These are phyloP conservation scores for Penicillium subrubescens DNA, from an alignment of 495 filamentous ascomycete genomes.

Conservation along the genomic window DNA sequence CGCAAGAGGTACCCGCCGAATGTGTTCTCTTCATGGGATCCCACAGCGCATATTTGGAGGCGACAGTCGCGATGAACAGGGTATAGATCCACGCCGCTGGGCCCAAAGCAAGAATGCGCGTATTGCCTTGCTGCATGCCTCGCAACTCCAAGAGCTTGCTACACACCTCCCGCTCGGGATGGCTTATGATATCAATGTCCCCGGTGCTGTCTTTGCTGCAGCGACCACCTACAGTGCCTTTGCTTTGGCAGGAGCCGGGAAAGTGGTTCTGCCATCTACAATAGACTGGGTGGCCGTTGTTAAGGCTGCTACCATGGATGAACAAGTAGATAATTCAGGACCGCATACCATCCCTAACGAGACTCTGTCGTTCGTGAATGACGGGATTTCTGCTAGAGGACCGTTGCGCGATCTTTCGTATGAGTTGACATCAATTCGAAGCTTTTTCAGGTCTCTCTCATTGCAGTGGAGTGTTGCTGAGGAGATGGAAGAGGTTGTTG, in stretches of 20 bases:
- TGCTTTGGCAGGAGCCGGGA: conserved; percentile 3
- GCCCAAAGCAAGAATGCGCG: conserved; percentile 2
- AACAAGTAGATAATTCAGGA: neutral
- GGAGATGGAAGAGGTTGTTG: conserved; percentile 1
- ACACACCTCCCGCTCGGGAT: neutral
- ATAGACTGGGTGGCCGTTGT: neutral
- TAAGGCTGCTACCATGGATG: neutral
- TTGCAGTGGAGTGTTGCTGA: neutral
- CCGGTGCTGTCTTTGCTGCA: conserved; percentile 1
- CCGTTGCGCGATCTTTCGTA: neutral
- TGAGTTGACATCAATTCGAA: conserved; percentile 3
- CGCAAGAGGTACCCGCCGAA: neutral
- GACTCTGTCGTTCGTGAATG: neutral
- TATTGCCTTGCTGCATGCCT: neutral
- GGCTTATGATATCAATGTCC: conserved; percentile 3
- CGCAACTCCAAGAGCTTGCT: neutral
- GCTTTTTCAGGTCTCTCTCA: conserved; percentile 1
- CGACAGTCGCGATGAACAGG: neutral
- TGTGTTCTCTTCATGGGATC: neutral
- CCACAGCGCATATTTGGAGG: neutral
- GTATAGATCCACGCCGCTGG: conserved; percentile 1
- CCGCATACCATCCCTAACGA: neutral
- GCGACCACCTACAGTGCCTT: neutral
- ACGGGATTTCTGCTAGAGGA: neutral
- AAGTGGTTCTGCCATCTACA: neutral